phyloP scores from a whole-genome alignment of 768 basidiomycete species.

The Leccinellum albellum region DNA sequence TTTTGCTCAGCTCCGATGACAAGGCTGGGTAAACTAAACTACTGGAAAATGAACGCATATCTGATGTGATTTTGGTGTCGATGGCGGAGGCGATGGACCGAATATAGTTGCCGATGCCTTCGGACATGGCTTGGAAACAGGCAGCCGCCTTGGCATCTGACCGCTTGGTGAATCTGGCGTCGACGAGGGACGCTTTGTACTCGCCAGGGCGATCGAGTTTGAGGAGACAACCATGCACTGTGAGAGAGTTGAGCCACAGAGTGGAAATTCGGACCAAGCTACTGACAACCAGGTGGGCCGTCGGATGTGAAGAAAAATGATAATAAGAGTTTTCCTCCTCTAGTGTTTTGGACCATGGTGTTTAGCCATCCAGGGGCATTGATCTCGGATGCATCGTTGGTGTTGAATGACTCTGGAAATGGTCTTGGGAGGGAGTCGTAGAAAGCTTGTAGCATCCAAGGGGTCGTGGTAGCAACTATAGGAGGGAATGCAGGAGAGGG shows the following conservation, averaged over 20 bases:
- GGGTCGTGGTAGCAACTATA: slow-evolving; percentile 7
- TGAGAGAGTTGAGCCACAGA: slow-evolving; percentile 3
- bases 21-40: slow-evolving; percentile 46
- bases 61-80: slow-evolving; percentile 44
- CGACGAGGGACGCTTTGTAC: slow-evolving; percentile 57
- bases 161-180: slow-evolving; percentile 57
- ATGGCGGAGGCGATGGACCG: slow-evolving; percentile 40
- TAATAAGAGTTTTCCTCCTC: slow-evolving; percentile 43
- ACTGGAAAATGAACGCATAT: slow-evolving; percentile 42
- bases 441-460: slow-evolving; percentile 50
- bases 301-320: slow-evolving; percentile 46
- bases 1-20: slow-evolving; percentile 42
- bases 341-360: slow-evolving; percentile 44
- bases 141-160: slow-evolving; percentile 69
- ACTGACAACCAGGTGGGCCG: slow-evolving; percentile 43
- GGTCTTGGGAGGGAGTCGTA: slow-evolving; percentile 65
- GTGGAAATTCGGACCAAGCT: neutral
- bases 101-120: slow-evolving; percentile 56
- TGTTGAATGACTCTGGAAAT: slow-evolving; percentile 51
- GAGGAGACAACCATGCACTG: slow-evolving; percentile 63
- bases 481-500: neutral
- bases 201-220: slow-evolving; percentile 52
- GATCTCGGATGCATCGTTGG: slow-evolving; percentile 45
- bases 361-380: slow-evolving; percentile 56
- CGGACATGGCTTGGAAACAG: slow-evolving; percentile 60